Evolutionary conservation across 2,329 filamentous ascomycete genomes (phyloP).

Genomic region (Monosporascus sp.): DNA sequence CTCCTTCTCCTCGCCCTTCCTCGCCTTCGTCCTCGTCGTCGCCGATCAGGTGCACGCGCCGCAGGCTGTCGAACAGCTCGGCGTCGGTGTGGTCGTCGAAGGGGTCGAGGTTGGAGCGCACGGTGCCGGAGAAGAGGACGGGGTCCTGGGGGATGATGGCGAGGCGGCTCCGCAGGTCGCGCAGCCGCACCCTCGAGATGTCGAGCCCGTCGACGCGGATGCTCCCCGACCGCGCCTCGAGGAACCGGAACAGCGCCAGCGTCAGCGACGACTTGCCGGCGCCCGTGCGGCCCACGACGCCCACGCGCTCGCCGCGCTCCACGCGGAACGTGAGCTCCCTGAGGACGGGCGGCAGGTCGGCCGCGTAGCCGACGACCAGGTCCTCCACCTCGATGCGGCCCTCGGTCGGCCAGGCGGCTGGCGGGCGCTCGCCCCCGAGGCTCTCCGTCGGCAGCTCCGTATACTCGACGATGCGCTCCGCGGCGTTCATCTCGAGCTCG

Average conservation of each 20-base stretch:
- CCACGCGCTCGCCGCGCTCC: conserved; percentile 61
- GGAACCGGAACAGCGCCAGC: conserved; percentile 70
- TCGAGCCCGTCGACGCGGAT: conserved; percentile 70
- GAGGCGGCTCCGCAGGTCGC: conserved; percentile 65
- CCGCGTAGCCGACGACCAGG: conserved; percentile 66
- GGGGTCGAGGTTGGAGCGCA: conserved; percentile 72
- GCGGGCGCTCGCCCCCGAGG: conserved; percentile 53
- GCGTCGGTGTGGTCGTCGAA: conserved; percentile 65
- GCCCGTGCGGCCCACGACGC: conserved; percentile 73
- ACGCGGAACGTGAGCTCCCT: conserved; percentile 64
- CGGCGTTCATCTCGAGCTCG: conserved; percentile 74
- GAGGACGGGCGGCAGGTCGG: conserved; percentile 64
- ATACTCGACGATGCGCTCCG: conserved; percentile 73
- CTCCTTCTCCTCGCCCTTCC: neutral
- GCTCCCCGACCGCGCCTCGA: conserved; percentile 60
- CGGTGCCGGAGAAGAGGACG: conserved; percentile 73
- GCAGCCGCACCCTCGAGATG: conserved; percentile 64
- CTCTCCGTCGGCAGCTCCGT: conserved; percentile 62
- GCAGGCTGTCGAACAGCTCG: conserved; percentile 63
- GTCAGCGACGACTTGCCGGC: conserved; percentile 74
- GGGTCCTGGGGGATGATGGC: conserved; percentile 80
- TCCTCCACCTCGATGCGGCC: conserved; percentile 69
- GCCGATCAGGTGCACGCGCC: conserved; percentile 61
- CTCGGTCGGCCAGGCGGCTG: conserved; percentile 69
- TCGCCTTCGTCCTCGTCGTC: conserved; percentile 25